Conservation (phyloP, 148 eudicot genomes). For the Vaccinium corymbosum region DNA sequence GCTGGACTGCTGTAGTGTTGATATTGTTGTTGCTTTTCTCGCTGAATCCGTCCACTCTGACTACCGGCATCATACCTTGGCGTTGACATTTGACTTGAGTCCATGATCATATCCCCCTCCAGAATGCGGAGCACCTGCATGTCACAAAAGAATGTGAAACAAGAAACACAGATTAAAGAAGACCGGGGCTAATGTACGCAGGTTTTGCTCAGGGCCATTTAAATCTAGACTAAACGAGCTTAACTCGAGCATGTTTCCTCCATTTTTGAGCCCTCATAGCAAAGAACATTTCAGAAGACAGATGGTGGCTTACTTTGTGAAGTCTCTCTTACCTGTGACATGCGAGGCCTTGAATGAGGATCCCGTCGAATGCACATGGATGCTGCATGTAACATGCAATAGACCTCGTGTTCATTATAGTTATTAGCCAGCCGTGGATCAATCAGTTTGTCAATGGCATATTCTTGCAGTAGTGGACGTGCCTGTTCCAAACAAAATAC, state of each 20-base stretch:
- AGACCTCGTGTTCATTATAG: conserved; percentile 61
- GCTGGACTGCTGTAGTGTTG: conserved; percentile 23
- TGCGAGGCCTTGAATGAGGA: conserved; percentile 81
- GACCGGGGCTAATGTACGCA: background rate
- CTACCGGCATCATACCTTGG: conserved; percentile 57
- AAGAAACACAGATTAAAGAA: background rate
- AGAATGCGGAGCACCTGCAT: conserved; percentile 70
- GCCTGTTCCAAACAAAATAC: conserved; percentile 41
- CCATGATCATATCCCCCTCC: conserved; percentile 70
- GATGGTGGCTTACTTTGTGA: no score
- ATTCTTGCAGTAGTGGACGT: conserved; percentile 66
- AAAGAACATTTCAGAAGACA: background rate
- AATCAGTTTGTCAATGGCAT: conserved; percentile 57
- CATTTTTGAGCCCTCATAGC: background rate
- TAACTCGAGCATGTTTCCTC: background rate
- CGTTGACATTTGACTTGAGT: conserved; percentile 43
- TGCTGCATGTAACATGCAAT: conserved; percentile 85
- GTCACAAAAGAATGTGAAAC: background rate
- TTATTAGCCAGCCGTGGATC: conserved; percentile 64
- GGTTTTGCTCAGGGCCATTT: background rate
- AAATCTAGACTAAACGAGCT: background rate
- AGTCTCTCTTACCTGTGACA: conserved; percentile 71
- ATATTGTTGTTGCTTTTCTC: conserved; percentile 30
- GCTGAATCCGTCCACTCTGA: conserved; percentile 56
- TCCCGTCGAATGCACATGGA: conserved; percentile 82